A percentile compares a stretch with the other conserved stretches of the same genome.
Conservation (phyloP, 768 basidiomycete genomes). For the Russula ochroleuca region DNA sequence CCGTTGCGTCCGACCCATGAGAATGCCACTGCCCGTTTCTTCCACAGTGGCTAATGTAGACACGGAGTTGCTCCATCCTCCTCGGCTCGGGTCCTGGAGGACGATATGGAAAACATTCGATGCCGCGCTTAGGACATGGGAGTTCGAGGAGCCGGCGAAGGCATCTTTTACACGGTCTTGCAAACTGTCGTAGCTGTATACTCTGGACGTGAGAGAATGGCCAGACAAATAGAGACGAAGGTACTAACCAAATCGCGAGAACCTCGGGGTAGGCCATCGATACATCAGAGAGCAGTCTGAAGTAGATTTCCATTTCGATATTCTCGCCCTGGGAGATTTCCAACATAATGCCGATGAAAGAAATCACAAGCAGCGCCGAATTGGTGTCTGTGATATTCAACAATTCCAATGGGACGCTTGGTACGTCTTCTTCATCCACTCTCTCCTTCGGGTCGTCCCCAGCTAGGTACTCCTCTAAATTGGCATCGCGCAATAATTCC, state of each 20-base stretch:
- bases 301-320: conserved; percentile 76
- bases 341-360: conserved; percentile 73
- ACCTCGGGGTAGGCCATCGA: conserved; percentile 65
- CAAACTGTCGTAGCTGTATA: conserved; percentile 62
- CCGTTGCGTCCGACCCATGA: conserved; percentile 48
- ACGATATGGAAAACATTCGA: conserved; percentile 74
- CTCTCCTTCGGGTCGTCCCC: conserved; percentile 44
- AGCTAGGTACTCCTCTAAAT: conserved; percentile 46
- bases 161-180: conserved; percentile 71
- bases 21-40: conserved; percentile 38
- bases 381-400: conserved; percentile 59
- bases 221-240: background rate
- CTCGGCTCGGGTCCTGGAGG: conserved; percentile 49
- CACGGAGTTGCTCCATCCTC: conserved; percentile 48
- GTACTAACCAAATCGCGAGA: conserved; percentile 62
- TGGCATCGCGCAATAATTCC: conserved; percentile 58
- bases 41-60: conserved; percentile 64
- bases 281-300: conserved; percentile 69
- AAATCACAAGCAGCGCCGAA: conserved; percentile 66
- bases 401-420: conserved; percentile 51
- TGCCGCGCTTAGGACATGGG: conserved; percentile 62
- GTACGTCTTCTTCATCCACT: conserved; percentile 40
- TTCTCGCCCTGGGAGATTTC: conserved; percentile 74
- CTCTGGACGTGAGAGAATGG: background rate
- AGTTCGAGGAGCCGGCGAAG: conserved; percentile 67